Conservation (phyloP, 306 rosid genomes). For the Mimosa pudica region DNA sequence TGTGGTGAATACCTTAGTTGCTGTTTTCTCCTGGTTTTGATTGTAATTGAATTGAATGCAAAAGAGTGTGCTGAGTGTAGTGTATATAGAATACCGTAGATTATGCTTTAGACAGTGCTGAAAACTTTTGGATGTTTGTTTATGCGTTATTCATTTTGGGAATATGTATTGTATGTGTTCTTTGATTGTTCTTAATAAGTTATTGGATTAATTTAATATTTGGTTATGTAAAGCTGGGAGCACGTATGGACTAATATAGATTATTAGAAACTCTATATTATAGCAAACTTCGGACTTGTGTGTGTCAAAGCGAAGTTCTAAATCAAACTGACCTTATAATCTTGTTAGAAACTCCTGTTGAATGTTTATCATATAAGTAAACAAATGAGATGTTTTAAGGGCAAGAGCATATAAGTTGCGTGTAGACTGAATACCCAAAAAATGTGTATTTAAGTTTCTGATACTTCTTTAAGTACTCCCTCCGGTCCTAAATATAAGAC, state of each 20-base stretch:
- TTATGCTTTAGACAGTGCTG: conserved; percentile 46
- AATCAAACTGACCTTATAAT: neutral
- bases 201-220: conserved; percentile 37
- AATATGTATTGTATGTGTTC: conserved; percentile 38
- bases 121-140: conserved; percentile 44
- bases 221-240: neutral
- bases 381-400: neutral
- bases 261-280: neutral
- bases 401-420: neutral
- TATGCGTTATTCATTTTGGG: conserved; percentile 42
- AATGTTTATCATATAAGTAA: neutral
- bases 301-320: neutral
- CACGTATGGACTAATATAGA: conserved; percentile 2
- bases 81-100: conserved; percentile 56
- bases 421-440: neutral
- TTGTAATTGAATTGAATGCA: conserved; percentile 42
- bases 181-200: conserved; percentile 42
- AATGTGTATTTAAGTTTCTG: neutral
- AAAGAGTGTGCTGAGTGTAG: conserved; percentile 52
- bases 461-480: neutral
- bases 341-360: neutral
- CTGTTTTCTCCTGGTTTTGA: conserved; percentile 50
- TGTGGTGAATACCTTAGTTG: conserved; percentile 40
- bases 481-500: too few relatives aligned
- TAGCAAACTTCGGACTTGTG: neutral